These are phyloP conservation scores for Carex littledalei DNA, from an alignment of 176 grass and related monocot species.

Conservation along the genomic window DNA sequence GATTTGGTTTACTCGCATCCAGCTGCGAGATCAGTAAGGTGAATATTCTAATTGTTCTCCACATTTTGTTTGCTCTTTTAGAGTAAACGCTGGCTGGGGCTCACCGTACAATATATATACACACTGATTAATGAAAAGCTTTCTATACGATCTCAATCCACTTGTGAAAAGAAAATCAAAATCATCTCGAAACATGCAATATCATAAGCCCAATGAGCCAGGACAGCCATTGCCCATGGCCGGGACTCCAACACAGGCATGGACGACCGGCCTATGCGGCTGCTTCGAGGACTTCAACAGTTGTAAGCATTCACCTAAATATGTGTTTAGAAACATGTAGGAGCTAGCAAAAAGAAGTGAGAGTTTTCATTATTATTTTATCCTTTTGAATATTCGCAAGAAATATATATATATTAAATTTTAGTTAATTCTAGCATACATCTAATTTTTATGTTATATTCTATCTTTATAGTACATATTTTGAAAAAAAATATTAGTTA, in stretches of 20 bases:
- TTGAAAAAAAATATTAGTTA: too few species aligned
- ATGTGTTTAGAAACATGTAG: background rate
- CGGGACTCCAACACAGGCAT: background rate
- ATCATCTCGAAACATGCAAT: background rate
- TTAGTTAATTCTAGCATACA: background rate
- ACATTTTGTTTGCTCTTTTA: too few species aligned
- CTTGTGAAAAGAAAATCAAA: background rate
- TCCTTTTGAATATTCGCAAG: background rate
- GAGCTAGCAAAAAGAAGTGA: background rate
- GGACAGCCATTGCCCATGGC: background rate
- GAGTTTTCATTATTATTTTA: background rate
- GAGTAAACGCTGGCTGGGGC: too few species aligned
- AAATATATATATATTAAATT: background rate
- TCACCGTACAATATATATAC: too few species aligned
- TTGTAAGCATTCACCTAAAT: background rate
- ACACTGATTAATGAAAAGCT: too few species aligned
- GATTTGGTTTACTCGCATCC: too few species aligned
- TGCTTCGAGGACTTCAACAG: slow-evolving; percentile 2
- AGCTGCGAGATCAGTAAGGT: too few species aligned
- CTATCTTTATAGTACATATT: too few species aligned
- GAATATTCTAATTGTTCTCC: too few species aligned
- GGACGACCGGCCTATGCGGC: background rate
- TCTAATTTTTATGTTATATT: too few species aligned
- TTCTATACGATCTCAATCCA: too few species aligned
- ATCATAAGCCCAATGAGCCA: background rate